Percentiles rank a stretch among this genome's conserved stretches.
phyloP scores from a whole-genome alignment of 2,329 filamentous ascomycete genomes.

The Pseudogymnoascus sp. region DNA sequence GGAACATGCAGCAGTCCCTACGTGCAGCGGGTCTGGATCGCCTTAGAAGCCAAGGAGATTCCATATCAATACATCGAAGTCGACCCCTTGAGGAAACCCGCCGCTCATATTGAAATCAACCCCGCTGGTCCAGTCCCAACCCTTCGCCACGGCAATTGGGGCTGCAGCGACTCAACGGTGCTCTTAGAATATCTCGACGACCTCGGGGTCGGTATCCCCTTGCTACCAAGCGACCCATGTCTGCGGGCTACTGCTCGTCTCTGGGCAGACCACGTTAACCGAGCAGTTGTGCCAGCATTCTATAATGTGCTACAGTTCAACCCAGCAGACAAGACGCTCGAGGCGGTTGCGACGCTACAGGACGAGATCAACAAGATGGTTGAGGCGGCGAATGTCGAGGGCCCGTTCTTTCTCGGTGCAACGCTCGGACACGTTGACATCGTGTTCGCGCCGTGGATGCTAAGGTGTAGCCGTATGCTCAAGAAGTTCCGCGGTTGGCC shows the following conservation, averaged over 20 bases:
- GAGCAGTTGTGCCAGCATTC: slow-evolving; percentile 67
- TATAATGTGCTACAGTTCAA: slow-evolving; percentile 35
- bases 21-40: slow-evolving; percentile 84
- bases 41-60: slow-evolving; percentile 69
- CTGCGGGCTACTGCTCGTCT: slow-evolving; percentile 66
- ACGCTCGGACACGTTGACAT: slow-evolving; percentile 33
- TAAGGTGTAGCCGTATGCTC: slow-evolving; percentile 32
- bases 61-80: slow-evolving; percentile 82
- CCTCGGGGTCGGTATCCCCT: slow-evolving; percentile 47
- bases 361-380: slow-evolving; percentile 48
- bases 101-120: slow-evolving; percentile 65
- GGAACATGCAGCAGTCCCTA: slow-evolving; percentile 68
- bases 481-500: slow-evolving; percentile 34
- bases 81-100: slow-evolving; percentile 61
- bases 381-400: slow-evolving; percentile 28
- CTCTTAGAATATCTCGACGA: slow-evolving; percentile 87
- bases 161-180: slow-evolving; percentile 72
- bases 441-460: slow-evolving; percentile 34
- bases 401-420: slow-evolving; percentile 30
- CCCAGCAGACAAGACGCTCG: slow-evolving; percentile 42
- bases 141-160: slow-evolving; percentile 71
- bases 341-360: slow-evolving; percentile 54
- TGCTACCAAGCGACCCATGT: slow-evolving; percentile 61
- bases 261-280: slow-evolving; percentile 69
- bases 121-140: slow-evolving; percentile 69